Evolutionary conservation across 495 filamentous ascomycete genomes (phyloP).

Genomic region (Trichocladium uniseriatum): DNA sequence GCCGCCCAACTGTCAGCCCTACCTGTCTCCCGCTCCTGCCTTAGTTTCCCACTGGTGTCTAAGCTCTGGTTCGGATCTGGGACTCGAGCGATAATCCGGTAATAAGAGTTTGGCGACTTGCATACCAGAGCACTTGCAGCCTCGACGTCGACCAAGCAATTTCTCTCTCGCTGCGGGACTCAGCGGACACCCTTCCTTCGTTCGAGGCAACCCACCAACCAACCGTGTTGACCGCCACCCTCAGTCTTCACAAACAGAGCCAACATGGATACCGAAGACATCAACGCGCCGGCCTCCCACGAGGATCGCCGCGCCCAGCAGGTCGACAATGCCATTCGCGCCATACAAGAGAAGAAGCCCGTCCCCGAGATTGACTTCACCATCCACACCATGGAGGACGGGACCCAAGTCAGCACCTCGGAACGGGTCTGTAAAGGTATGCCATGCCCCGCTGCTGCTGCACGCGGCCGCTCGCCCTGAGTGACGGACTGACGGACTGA

Average conservation of each 20-base stretch:
- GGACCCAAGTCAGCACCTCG: slow-evolving; percentile 82
- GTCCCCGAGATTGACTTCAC: slow-evolving; percentile 97
- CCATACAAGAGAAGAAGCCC: slow-evolving; percentile 84
- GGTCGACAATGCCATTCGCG: slow-evolving; percentile 63
- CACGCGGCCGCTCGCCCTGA: neutral
- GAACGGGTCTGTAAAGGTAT: slow-evolving; percentile 97
- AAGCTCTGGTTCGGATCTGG: neutral
- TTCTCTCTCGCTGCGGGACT: slow-evolving; percentile 8
- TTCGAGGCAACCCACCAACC: slow-evolving; percentile 1
- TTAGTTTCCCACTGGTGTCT: neutral
- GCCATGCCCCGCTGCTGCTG: slow-evolving; percentile 1
- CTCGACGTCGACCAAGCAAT: neutral
- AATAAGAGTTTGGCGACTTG: neutral
- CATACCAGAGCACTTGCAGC: too few species aligned
- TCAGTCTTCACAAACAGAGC: neutral
- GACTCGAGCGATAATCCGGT: neutral
- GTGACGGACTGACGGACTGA: too few species aligned
- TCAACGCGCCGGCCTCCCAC: slow-evolving; percentile 19
- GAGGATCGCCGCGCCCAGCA: slow-evolving; percentile 35
- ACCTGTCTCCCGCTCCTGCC: slow-evolving; percentile 5
- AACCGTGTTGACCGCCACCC: neutral
- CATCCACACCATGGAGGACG: slow-evolving; percentile 96
- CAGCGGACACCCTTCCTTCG: slow-evolving; percentile 9
- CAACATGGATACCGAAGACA: slow-evolving; percentile 32
- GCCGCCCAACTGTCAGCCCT: slow-evolving; percentile 27